Base-by-base conservation (phyloP, 352 stramenopile species). In the Globisporangium lucens region DNA sequence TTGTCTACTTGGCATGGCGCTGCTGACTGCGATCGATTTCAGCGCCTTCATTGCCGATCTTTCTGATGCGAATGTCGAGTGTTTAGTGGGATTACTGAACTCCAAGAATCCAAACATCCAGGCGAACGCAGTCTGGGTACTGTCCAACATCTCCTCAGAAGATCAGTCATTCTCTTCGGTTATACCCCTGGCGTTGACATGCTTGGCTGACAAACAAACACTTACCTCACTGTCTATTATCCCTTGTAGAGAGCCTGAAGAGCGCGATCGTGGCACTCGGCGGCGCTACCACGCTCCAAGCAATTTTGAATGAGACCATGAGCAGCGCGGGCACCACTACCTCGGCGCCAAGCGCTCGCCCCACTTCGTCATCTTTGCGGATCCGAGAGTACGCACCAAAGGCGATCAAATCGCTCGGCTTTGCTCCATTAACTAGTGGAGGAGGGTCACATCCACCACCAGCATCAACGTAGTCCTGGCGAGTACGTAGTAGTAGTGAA, bases 381-480 rank as follows among this genome's bases (percentile, higher is more conserved):
- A 94, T 94, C 68, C 83, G 83, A 4, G 83, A 94, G 67, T 90
- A 91, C 43, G 85, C 85, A 0, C 83, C 83, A 3, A 91, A 91
- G 70, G 83, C 85, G 1, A 91, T 94, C 36, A 81, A 84, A 20
- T 83, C 80, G 2, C 70, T 94, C 0, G 85, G 85, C 0, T 93
- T 91, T 24, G 71, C 78, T 2, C 76, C 79, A 0, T 74, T 89
- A 58, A 69, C 75, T 5, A 51, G 33, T 20, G 5, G 53, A 27
- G 12, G 43, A 22, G 29, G 36, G 15, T 41, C 2, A 8, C 13
- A 43, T 49, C 15, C 2, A 22, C 13, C 24, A 27, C 17, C 27
- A 41, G 3, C 47, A 13, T 29, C 53, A n/a, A 41, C 15, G 13
- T 17, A 20, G 27, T 59, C 53, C 27, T 59, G 22, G 29, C 6